Evolutionary conservation across 306 rosid genomes (phyloP), one percentile per base, ranked within the genome.

Genomic region (Quercus berberidifolia): DNA sequence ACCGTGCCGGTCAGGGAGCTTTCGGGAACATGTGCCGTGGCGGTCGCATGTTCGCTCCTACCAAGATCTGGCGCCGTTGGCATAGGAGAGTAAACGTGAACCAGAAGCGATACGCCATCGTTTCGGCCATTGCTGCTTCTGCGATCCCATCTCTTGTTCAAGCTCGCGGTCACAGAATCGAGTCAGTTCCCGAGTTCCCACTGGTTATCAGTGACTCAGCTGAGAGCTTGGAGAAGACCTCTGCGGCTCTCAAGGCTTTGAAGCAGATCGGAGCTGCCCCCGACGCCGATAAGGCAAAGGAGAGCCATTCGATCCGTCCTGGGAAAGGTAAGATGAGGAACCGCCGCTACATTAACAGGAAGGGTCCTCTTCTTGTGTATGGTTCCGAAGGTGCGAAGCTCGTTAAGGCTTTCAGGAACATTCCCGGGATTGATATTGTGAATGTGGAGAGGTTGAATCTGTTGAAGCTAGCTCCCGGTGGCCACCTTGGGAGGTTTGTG

Each of bases 21-120:
- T 94, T 92, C 74, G 97, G 98, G 0, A 94, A 94, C 90, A 94
- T 94, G 97, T 94, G 98, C 60, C 96, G 98, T 0, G 98, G 98
- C 0, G 98, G 97, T 0, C 89, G 98, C 41, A 94, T 94, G 98
- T 90, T 94, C 26, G 98, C 98, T 5, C 98, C 98, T 0, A 94
- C 98, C 33, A 90, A 86, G 92, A 94, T 94, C 92, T 94, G 98
- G 98, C 96, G 98, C 43, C 89, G 90, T 5, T 94, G 98, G 98
- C 98, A 94, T 82, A 82, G 98, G 0, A 92, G 83, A 83, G 87
- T 94, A 73, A 92, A 92, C 20, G 97, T 92, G 3, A 94, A 92
- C 69, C 96, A 92, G 83, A 94, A 92, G 74, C 80, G 98, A 0
- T 90, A 89, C 58, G 98, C 98, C 4, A 75, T 94, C 0, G 97